Conservation (phyloP, 495 filamentous ascomycete genomes). For the Pyrenula massariospora region DNA sequence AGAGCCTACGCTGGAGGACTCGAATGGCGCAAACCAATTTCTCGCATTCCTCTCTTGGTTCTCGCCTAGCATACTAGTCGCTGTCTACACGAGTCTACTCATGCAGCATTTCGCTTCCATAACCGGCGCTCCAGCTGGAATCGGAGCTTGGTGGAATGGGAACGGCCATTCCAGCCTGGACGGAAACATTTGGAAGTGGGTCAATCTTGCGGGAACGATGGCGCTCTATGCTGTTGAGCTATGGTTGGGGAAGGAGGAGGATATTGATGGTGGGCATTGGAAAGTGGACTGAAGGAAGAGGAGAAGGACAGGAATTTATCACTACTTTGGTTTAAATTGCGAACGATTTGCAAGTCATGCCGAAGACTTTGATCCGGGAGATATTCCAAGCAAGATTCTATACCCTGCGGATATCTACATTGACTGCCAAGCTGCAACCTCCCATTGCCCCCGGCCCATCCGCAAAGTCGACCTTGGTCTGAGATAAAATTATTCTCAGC, state of each 20-base stretch:
- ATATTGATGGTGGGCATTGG: slow-evolving; percentile 74
- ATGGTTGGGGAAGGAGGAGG: slow-evolving; percentile 63
- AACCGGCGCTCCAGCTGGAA: slow-evolving; percentile 34
- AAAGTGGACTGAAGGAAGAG: slow-evolving; percentile 63
- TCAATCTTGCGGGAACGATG: slow-evolving; percentile 83
- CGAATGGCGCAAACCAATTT: slow-evolving; percentile 66
- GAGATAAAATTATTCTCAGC: no score
- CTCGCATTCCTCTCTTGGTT: slow-evolving; percentile 82
- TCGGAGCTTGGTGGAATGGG: slow-evolving; percentile 73
- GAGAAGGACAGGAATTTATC: not conserved
- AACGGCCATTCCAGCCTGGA: slow-evolving; percentile 61
- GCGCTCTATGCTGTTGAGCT: slow-evolving; percentile 79
- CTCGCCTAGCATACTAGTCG: slow-evolving; percentile 80
- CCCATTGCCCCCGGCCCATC: no score
- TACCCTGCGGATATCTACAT: no score
- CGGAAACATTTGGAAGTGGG: slow-evolving; percentile 83
- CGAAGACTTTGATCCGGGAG: no score
- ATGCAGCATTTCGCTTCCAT: slow-evolving; percentile 86
- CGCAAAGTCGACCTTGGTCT: no score
- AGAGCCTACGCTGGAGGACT: slow-evolving; percentile 73
- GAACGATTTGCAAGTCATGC: no score
- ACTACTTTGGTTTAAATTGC: not conserved
- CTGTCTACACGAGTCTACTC: slow-evolving; percentile 91
- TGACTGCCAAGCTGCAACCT: no score
- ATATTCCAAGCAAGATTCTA: no score